Evolutionary conservation across 1,284 basidiomycete genomes (phyloP), one percentile per base, ranked within the genome.

Genomic region (Trametes sp.): DNA sequence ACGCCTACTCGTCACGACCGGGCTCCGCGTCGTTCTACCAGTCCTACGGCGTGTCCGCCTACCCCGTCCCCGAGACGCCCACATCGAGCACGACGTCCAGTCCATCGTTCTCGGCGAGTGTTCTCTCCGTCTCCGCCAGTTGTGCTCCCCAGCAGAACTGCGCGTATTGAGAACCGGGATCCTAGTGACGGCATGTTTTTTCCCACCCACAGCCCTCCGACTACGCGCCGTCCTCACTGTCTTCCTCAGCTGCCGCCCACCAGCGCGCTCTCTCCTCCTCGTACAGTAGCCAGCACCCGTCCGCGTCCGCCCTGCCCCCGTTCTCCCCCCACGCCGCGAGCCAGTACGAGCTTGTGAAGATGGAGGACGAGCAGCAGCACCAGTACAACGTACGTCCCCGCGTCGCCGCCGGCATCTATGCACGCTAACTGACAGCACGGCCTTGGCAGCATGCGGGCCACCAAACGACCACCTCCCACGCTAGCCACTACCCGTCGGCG

Each of bases 101-200:
- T 69, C 88, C 90, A 1, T 74, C 88, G 35, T 92, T 91, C 81
- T 92, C 90, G 87, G 90, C 85, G 85, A 90, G 90, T 90, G 74
- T 81, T 81, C 74, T 81, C 81, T 79, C 75, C 76, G 77, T 72
- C 60, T 45, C 60, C 62, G 70, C 69, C 62, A 66, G 65, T 66
- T 66, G 57, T 72, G 75, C 74, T 65, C 49, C 59, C 52, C 58
- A 64, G 67, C 72, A 64, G 64, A 70, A 63, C 67, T 69, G 66
- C 70, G 73, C 70, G 67, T 72, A 69, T 69, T 72, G 68, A 74
- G 75, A 74, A 69, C 76, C 59, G 65, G 73, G 76, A 78, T 77
- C 82, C 82, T 87, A 85, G 80, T 87, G 71, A 77, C 77, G 59
- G 70, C 67, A 57, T 71, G 72, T 70, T 76, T 68, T 70, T 75